These are phyloP conservation scores for Aspergillus tamarii DNA, from an alignment of 2,329 filamentous ascomycete genomes.

Conservation along the genomic window DNA sequence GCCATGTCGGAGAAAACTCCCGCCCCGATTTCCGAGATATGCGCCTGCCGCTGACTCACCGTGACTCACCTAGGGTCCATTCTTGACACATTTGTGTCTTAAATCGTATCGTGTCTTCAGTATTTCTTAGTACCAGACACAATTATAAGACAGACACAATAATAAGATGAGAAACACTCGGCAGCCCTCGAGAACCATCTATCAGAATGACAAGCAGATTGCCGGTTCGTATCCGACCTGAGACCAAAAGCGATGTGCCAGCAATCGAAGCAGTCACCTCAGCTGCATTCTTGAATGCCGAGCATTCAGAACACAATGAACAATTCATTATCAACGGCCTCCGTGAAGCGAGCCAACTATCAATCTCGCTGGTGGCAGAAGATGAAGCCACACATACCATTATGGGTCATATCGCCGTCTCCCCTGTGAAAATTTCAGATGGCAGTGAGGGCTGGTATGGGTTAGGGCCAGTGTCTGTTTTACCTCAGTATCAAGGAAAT, in stretches of 20 bases:
- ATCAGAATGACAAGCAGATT: background rate
- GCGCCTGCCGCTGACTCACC: no score
- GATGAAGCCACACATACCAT: background rate
- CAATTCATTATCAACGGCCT: background rate
- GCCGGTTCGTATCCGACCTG: background rate
- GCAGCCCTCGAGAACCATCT: no score
- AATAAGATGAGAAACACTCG: no score
- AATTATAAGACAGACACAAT: no score
- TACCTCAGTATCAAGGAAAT: background rate
- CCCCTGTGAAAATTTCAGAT: background rate
- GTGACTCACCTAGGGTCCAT: no score
- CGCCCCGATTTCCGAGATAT: no score
- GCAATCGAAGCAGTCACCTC: background rate
- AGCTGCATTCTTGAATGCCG: background rate
- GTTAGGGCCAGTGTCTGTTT: background rate
- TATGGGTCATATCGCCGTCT: background rate
- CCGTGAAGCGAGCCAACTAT: background rate
- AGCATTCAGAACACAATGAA: background rate
- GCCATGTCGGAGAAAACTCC: no score
- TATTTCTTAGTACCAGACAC: no score
- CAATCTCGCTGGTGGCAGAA: slow-evolving; percentile 3
- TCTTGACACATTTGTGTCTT: no score
- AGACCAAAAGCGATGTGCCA: background rate
- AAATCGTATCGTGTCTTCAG: no score
- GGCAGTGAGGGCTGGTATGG: background rate